Evolutionary conservation across 2,329 filamentous ascomycete species (phyloP), one percentile per base, ranked within the genome.

Genomic region (Cladosporium sp.): DNA sequence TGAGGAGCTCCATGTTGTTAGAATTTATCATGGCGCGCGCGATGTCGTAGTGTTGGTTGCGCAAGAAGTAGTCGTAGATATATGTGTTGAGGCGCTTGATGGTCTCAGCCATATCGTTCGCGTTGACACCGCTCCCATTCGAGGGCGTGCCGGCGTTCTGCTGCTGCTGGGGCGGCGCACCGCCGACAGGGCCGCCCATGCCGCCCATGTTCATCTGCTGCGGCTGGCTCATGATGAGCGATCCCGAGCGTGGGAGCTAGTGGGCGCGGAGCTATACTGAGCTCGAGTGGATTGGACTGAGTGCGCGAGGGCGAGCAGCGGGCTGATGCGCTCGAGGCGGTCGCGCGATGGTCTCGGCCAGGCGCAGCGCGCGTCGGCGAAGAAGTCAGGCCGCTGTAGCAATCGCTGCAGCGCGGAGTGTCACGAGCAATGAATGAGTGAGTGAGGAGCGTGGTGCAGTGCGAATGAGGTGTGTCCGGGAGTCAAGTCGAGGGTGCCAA

Each of bases 1-100:
- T 66, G 49, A 75, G 71, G 28, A 71, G 73, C 48, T 81, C 79
- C 67, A 82, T 73, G 70, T 78, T 77, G 58, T 76, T 67, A 51
- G 72, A 67, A 53, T 85, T 83, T 64, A 91, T 80, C 67, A 97
- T 83, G 58, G 89, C 85, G 71, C 92, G 88, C 70, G 95, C 95
- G 76, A 91, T 90, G 70, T 95, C 91, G 75, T 86, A 90, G 85
- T 97, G 92, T 71, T 88, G 86, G 77, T 92, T 91, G 74, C 91
- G 92, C 70, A 97, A 83, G 70, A 98, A 94, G 77, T 95, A 94
- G 75, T 95, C 91, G 83, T 94, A 95, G 70, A 95, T 95, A 77
- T 93, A 93, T 23, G 91, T 94, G 80, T 94, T 93, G 60, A 95
- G 86, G 69, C 78, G 72, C 66, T 74, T 76, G 66, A 74, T 67